A percentile compares a stretch with the other conserved stretches of the same genome.
Conservation (phyloP, 2,329 filamentous ascomycete species). For the Exophiala sideris region DNA sequence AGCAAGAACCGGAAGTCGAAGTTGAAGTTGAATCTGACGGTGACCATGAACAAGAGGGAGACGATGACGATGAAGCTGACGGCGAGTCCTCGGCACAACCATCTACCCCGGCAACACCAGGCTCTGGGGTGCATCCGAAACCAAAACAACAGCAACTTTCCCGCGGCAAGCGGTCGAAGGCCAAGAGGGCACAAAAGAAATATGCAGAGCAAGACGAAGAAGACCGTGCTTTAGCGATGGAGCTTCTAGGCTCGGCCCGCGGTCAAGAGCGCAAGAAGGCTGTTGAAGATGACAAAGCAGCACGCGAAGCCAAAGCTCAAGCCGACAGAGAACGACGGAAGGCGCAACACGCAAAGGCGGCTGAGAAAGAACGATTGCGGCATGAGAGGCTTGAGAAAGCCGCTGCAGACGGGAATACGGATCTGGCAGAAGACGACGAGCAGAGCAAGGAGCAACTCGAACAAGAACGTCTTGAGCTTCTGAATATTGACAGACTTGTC, state of each 20-base stretch:
- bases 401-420: slow-evolving; percentile 48
- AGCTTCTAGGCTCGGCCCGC: slow-evolving; percentile 71
- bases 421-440: slow-evolving; percentile 55
- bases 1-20: slow-evolving; percentile 17
- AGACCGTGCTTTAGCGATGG: slow-evolving; percentile 78
- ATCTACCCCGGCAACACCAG: slow-evolving; percentile 23
- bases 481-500: slow-evolving; percentile 66
- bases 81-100: slow-evolving; percentile 17
- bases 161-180: slow-evolving; percentile 44
- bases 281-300: slow-evolving; percentile 61
- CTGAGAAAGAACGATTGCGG: slow-evolving; percentile 60
- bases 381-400: slow-evolving; percentile 69
- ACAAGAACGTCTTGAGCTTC: slow-evolving; percentile 46
- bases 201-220: slow-evolving; percentile 95
- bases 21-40: slow-evolving; percentile 21
- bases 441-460: slow-evolving; percentile 48
- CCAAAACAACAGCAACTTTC: slow-evolving; percentile 18
- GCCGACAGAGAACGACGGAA: slow-evolving; percentile 71
- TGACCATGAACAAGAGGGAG: slow-evolving; percentile 5
- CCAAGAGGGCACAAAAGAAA: slow-evolving; percentile 60
- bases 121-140: slow-evolving; percentile 25
- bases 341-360: slow-evolving; percentile 74
- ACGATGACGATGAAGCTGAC: not conserved
- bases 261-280: slow-evolving; percentile 66
- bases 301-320: slow-evolving; percentile 68